These are phyloP conservation scores for Fusarium chaquense DNA, from an alignment of 2,329 filamentous ascomycete genomes.

Conservation along the genomic window DNA sequence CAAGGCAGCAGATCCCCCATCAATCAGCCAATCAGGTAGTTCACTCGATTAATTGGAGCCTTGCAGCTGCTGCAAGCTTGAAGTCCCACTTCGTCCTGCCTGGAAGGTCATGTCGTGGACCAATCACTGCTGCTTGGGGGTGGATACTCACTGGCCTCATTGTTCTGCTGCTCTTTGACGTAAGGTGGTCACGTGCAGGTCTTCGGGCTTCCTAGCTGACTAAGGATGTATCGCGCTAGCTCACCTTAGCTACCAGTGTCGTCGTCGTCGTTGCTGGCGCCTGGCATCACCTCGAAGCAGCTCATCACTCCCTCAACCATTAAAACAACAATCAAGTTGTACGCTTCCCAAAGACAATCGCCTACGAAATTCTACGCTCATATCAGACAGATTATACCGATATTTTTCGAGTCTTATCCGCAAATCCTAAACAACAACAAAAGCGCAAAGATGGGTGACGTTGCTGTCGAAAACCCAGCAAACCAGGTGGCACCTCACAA, in stretches of 20 bases:
- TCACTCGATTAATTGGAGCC: constrained; percentile 26
- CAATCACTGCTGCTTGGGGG: constrained; percentile 33
- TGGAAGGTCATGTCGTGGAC: constrained; percentile 4
- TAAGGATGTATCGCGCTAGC: constrained; percentile 41
- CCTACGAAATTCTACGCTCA: constrained; percentile 5
- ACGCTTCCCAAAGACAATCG: constrained; percentile 24
- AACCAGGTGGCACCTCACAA: constrained; percentile 81
- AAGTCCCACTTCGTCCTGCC: constrained; percentile 31
- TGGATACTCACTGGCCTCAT: constrained; percentile 3
- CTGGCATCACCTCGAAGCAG: constrained; percentile 46
- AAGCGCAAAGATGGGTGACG: constrained; percentile 79
- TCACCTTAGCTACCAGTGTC: constrained; percentile 43
- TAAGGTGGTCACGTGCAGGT: constrained; percentile 35
- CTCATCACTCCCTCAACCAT: constrained; percentile 40
- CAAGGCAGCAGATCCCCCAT: constrained; percentile 35
- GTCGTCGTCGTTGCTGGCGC: constrained; percentile 50
- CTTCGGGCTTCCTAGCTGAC: constrained; percentile 25
- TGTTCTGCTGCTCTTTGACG: constrained; percentile 6
- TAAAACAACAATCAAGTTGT: constrained; percentile 30
- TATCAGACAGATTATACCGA: background rate
- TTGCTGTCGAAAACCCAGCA: constrained; percentile 83
- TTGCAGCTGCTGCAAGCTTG: constrained; percentile 26
- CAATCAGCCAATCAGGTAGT: constrained; percentile 36
- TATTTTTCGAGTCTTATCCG: constrained; percentile 2
- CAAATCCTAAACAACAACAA: constrained; percentile 3